Evolutionary conservation across 2,329 filamentous ascomycete species (phyloP), one percentile per base, ranked within the genome.

Genomic region (Trichoderma sp.): DNA sequence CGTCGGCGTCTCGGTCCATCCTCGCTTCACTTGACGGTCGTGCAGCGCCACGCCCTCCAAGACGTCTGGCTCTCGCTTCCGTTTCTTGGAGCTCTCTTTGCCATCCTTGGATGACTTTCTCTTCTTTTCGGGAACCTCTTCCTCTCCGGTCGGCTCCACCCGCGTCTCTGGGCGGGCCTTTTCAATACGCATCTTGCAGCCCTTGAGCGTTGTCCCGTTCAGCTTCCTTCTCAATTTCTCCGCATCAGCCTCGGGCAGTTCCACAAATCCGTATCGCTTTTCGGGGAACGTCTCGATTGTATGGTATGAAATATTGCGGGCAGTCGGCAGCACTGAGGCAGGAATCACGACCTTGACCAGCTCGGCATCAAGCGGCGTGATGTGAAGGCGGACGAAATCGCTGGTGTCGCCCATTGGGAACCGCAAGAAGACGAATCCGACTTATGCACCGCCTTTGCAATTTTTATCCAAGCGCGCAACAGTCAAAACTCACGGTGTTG

Each of bases 191-290:
- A 98, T 87, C 79, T 97, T 98, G 69, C 85, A 84, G 9, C 95
- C 95, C 76, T 91, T 95, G 67, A 99, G 81, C 27, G 92, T 90
- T 2, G 90, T 87, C 35, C 94, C 94, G 82, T 97, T 92, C 59
- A 98, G 85, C 81, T 95, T 98, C 81, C 91, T 94, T 81, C 90
- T 93, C 64, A 98, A 80, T 78, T 93, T 97, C n/a, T 94, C 91
- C 10, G 94, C 95, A 71, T 97, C 93, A 79, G 88, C 87, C 3
- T 78, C 80, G 0, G 94, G 94, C 42, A 99, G 80, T 56, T 96
- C 93, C 69, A 98, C 84, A 80, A 92, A 99, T 67, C 94, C 95
- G 87, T 93, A 99, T 64, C 87, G 90, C 76, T 88, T 91, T 72
- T 99, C 95, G 15, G 94, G 94, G 71, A 97, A 97, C 0, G 94